Conservation (phyloP, 805 yeast species). For the Metschnikowia lachancei region DNA sequence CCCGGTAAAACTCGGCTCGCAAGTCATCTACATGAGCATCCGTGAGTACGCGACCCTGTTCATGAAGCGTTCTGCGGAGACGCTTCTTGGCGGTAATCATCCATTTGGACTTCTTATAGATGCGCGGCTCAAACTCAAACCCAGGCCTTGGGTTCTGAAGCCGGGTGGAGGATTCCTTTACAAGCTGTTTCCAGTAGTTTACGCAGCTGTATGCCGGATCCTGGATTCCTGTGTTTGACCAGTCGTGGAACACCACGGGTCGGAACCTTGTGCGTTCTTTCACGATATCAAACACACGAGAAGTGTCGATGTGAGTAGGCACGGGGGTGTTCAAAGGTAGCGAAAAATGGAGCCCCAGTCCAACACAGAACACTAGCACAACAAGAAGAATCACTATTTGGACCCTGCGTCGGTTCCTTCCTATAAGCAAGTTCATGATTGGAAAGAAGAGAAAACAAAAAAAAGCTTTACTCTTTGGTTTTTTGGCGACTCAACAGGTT, state of each 20-base stretch:
- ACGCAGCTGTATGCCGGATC: background rate
- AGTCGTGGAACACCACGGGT: background rate
- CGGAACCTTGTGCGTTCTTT: conserved; percentile 1
- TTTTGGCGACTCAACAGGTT: no score
- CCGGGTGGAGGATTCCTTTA: background rate
- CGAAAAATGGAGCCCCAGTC: background rate
- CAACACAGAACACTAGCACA: background rate
- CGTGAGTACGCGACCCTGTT: conserved; percentile 14
- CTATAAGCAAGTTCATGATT: background rate
- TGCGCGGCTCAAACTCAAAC: conserved; percentile 5
- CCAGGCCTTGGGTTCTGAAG: conserved; percentile 4
- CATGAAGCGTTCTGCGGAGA: conserved; percentile 16
- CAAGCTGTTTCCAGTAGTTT: conserved; percentile 5
- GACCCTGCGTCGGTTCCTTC: conserved; percentile 1
- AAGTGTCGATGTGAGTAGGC: background rate
- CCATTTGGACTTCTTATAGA: conserved; percentile 31
- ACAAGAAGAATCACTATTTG: background rate
- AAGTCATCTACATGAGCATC: conserved; percentile 16
- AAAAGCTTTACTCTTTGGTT: no score
- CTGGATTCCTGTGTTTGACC: background rate
- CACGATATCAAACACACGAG: background rate
- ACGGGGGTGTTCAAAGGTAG: background rate
- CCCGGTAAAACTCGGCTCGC: background rate
- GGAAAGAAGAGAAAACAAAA: no score
- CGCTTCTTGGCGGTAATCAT: conserved; percentile 20